Conservation (phyloP, 1,284 basidiomycete species). For the Sanghuangporus sanghuang region DNA sequence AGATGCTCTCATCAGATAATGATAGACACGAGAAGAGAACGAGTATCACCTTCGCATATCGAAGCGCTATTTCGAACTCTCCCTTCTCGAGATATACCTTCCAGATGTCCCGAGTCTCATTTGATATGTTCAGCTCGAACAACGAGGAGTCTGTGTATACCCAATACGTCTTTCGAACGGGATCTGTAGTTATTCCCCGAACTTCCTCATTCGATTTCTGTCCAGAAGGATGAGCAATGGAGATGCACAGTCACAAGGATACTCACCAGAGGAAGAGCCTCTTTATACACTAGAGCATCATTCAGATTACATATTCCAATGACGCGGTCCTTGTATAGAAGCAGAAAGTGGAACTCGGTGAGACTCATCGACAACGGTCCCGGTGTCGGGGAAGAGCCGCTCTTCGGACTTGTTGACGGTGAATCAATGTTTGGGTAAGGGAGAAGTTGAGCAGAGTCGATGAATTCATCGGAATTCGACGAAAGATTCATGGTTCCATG, state of each 20-base stretch:
- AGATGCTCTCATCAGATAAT: neutral
- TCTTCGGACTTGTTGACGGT: conserved; percentile 19
- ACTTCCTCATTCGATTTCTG: conserved; percentile 74
- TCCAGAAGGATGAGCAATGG: neutral
- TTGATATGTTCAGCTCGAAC: conserved; percentile 82
- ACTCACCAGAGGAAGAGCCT: conserved; percentile 73
- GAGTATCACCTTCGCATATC: conserved; percentile 68
- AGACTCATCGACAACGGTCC: conserved; percentile 71
- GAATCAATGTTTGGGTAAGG: conserved; percentile 50
- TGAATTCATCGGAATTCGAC: conserved; percentile 64
- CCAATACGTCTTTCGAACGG: conserved; percentile 90
- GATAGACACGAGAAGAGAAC: neutral
- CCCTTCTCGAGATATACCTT: conserved; percentile 80
- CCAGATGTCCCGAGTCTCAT: conserved; percentile 96
- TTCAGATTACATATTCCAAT: conserved; percentile 78
- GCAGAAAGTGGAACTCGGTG: conserved; percentile 90
- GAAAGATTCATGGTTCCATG: conserved; percentile 73
- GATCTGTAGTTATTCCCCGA: conserved; percentile 74
- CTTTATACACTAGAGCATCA: conserved; percentile 82
- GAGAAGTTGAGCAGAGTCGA: conserved; percentile 70
- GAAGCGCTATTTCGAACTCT: conserved; percentile 73
- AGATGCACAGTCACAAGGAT: neutral
- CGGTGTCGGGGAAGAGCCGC: conserved; percentile 19
- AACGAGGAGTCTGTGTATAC: conserved; percentile 88
- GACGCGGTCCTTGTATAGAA: conserved; percentile 81